Evolutionary conservation across 805 yeast species (phyloP).

Genomic region (Pichia membranifaciens): DNA sequence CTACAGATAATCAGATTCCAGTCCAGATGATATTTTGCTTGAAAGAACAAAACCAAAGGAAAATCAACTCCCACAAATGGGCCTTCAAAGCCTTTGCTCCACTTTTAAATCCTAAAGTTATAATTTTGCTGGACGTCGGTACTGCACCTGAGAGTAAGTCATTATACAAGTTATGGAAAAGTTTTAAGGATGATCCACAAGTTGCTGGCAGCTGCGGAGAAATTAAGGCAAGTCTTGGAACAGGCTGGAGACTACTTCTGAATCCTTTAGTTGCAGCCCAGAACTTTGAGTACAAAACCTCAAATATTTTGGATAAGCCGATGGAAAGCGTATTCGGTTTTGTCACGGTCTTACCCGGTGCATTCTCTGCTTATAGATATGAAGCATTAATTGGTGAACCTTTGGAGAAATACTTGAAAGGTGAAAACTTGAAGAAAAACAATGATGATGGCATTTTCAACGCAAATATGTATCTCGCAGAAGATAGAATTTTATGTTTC

Average conservation of each 20-base stretch:
- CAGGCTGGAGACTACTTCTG: conserved; percentile 38
- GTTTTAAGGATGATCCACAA: conserved; percentile 59
- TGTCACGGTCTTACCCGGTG: conserved; percentile 92
- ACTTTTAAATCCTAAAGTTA: conserved; percentile 71
- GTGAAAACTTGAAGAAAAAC: conserved; percentile 69
- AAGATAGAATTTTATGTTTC: conserved; percentile 91
- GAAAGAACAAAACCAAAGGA: conserved; percentile 82
- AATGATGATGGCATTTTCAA: conserved; percentile 76
- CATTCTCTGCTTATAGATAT: conserved; percentile 90
- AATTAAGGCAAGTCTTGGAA: conserved; percentile 79
- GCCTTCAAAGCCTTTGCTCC: conserved; percentile 90
- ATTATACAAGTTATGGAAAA: conserved; percentile 83
- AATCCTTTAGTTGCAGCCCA: conserved; percentile 96
- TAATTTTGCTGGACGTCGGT: conserved; percentile 87
- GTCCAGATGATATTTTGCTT: conserved; percentile 84
- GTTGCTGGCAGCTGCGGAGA: conserved; percentile 99
- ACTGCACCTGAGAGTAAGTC: conserved; percentile 85
- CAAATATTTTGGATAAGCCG: conserved; percentile 92
- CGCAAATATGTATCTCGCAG: conserved; percentile 95
- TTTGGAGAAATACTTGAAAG: conserved; percentile 82
- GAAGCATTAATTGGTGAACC: conserved; percentile 82
- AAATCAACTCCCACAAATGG: conserved; percentile 96
- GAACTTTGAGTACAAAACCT: conserved; percentile 93
- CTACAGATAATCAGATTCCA: conserved; percentile 64
- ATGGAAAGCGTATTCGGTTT: conserved; percentile 93